Percentiles rank a stretch among this genome's conserved stretches.
Evolutionary conservation across 2,329 filamentous ascomycete genomes (phyloP).

Genomic region (Pseudogymnoascus sp.): DNA sequence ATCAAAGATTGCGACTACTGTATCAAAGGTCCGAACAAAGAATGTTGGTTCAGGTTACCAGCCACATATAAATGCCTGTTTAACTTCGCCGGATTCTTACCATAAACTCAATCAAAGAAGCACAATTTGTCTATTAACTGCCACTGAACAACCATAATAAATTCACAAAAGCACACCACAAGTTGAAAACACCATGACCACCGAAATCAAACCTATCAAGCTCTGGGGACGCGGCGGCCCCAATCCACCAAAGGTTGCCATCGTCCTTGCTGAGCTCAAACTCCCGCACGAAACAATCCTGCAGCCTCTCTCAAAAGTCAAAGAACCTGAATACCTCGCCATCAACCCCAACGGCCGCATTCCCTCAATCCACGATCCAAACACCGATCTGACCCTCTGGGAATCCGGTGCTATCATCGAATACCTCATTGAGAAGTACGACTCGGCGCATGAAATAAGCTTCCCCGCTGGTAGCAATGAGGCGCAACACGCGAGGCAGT

Average conservation of each 20-base stretch:
- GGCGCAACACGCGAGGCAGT: constrained; percentile 31
- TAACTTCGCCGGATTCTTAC: not conserved
- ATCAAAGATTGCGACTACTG: not conserved
- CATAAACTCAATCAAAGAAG: not conserved
- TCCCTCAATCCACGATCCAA: constrained; percentile 36
- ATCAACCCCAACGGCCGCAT: constrained; percentile 24
- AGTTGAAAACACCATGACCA: not conserved
- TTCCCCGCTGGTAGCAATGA: constrained; percentile 28
- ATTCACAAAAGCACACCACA: not conserved
- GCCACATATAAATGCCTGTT: not conserved
- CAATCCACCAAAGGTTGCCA: constrained; percentile 15
- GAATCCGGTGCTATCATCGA: constrained; percentile 39
- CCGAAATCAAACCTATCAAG: not conserved
- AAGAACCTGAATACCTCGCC: constrained; percentile 29
- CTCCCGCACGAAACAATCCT: constrained; percentile 14
- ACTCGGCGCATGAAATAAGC: constrained; percentile 29
- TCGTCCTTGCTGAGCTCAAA: constrained; percentile 19
- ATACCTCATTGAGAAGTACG: constrained; percentile 36
- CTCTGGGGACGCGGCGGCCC: not conserved
- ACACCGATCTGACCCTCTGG: constrained; percentile 37
- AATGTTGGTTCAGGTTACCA: not conserved
- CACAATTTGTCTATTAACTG: not conserved
- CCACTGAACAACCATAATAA: not conserved
- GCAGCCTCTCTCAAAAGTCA: constrained; percentile 28
- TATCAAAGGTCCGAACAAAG: not conserved